Conservation (phyloP, 768 basidiomycete species). For the Leccinum incarnatum region DNA sequence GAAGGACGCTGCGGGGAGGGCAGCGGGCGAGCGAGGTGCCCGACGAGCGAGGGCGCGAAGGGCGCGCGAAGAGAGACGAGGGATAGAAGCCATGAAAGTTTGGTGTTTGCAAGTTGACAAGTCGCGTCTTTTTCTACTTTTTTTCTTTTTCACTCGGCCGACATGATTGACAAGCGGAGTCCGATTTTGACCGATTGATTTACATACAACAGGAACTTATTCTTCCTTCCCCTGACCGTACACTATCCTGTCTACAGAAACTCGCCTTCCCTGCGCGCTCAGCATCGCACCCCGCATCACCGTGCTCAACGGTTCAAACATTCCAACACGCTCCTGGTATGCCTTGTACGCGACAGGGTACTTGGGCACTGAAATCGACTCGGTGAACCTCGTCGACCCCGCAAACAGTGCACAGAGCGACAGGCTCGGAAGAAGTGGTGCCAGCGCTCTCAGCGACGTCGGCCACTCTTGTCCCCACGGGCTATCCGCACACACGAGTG, state of each 20-base stretch:
- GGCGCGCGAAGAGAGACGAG: constrained; percentile 59
- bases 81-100: constrained; percentile 52
- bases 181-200: constrained; percentile 16
- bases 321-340: constrained; percentile 76
- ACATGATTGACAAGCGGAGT: background rate
- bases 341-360: constrained; percentile 67
- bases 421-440: constrained; percentile 52
- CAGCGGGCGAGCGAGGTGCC: constrained; percentile 48
- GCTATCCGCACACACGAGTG: constrained; percentile 47
- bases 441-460: constrained; percentile 28
- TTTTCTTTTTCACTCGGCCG: constrained; percentile 13
- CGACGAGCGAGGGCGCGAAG: constrained; percentile 68
- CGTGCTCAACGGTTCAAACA: constrained; percentile 62
- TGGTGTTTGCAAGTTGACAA: constrained; percentile 20
- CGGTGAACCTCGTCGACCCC: constrained; percentile 76
- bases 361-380: constrained; percentile 73
- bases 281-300: constrained; percentile 43
- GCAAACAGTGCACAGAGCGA: constrained; percentile 70
- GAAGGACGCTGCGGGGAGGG: constrained; percentile 57
- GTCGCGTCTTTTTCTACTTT: constrained; percentile 12
- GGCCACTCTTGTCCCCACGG: constrained; percentile 23
- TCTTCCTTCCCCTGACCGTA: constrained; percentile 38
- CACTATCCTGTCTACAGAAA: constrained; percentile 39
- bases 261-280: constrained; percentile 36
- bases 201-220: constrained; percentile 1